phyloP scores from a whole-genome alignment of 2,329 filamentous ascomycete genomes.

The Akanthomyces uredinophilus region DNA sequence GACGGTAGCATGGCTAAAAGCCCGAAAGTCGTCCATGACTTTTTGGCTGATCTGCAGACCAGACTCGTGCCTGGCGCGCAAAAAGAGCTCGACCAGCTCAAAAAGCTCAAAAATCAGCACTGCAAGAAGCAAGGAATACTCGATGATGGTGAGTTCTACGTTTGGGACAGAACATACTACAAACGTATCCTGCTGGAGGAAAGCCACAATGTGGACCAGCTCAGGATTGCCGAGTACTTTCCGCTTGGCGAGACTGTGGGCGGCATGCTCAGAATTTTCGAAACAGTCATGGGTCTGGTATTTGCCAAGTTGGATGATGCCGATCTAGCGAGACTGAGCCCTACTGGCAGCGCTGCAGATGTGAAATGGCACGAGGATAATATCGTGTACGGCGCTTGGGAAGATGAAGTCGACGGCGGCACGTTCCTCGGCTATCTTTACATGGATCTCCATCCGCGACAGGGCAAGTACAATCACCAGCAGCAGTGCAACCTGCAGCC shows the following conservation, averaged over 20 bases:
- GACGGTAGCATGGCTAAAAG: too few relatives aligned
- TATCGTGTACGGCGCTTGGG: slow-evolving; percentile 76
- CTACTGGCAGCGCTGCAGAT: slow-evolving; percentile 63
- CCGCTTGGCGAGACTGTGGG: slow-evolving; percentile 67
- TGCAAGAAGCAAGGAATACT: too few relatives aligned
- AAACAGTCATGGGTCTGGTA: slow-evolving; percentile 74
- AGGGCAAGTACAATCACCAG: slow-evolving; percentile 79
- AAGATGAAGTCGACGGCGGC: slow-evolving; percentile 64
- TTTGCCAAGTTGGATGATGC: slow-evolving; percentile 68
- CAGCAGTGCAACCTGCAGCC: slow-evolving; percentile 81
- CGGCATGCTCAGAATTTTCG: slow-evolving; percentile 79
- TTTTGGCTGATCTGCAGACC: too few relatives aligned
- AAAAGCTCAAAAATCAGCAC: too few relatives aligned
- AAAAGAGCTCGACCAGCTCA: too few relatives aligned
- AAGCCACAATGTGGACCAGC: slow-evolving; percentile 74
- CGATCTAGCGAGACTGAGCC: slow-evolving; percentile 59
- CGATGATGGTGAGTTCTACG: slow-evolving; percentile 64
- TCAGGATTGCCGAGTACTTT: slow-evolving; percentile 79
- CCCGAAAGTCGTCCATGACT: too few relatives aligned
- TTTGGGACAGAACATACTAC: slow-evolving; percentile 80
- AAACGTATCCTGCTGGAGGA: slow-evolving; percentile 75
- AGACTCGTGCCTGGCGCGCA: too few relatives aligned
- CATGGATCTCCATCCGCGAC: slow-evolving; percentile 72
- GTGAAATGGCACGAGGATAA: slow-evolving; percentile 80
- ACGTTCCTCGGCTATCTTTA: slow-evolving; percentile 79